Percentiles rank a stretch among this genome's conserved stretches.
Conservation (phyloP, 768 basidiomycete genomes). For the Amanita rimosa region DNA sequence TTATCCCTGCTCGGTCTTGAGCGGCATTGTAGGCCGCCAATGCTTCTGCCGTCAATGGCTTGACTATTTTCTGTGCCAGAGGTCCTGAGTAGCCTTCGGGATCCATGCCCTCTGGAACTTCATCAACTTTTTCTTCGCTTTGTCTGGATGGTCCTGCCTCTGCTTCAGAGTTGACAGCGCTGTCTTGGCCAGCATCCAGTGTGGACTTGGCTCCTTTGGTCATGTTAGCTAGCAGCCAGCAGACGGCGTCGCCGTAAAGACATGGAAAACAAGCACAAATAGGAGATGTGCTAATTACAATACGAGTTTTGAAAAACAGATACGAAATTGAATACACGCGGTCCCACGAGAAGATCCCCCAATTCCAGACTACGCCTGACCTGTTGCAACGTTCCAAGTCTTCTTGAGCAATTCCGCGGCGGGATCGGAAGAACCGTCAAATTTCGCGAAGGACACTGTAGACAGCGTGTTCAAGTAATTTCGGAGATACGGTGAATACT, state of each 20-base stretch:
- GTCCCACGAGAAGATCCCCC: conserved; percentile 3
- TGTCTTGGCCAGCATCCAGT: neutral
- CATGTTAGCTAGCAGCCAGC: neutral
- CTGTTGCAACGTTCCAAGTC: conserved; percentile 63
- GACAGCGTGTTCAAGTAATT: conserved; percentile 63
- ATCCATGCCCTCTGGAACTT: conserved; percentile 40
- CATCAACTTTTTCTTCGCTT: conserved; percentile 9
- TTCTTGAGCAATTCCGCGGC: conserved; percentile 48
- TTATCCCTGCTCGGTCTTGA: conserved; percentile 69
- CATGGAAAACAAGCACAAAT: conserved; percentile 3
- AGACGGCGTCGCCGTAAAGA: neutral
- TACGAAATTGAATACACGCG: conserved; percentile 1
- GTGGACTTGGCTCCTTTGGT: neutral
- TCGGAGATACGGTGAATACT: conserved; percentile 77
- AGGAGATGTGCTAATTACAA: neutral
- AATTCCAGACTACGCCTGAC: conserved; percentile 22
- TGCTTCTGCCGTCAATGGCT: conserved; percentile 66
- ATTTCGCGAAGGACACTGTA: conserved; percentile 55
- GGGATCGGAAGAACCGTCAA: conserved; percentile 46
- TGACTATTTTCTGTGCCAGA: conserved; percentile 46
- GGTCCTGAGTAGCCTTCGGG: conserved; percentile 48
- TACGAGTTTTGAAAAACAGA: too few relatives aligned
- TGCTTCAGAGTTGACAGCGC: neutral
- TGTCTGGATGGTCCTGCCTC: conserved; percentile 12
- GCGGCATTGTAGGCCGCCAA: conserved; percentile 64